Conservation (phyloP, 345 rosid genomes). For the Limnanthes douglasii region DNA sequence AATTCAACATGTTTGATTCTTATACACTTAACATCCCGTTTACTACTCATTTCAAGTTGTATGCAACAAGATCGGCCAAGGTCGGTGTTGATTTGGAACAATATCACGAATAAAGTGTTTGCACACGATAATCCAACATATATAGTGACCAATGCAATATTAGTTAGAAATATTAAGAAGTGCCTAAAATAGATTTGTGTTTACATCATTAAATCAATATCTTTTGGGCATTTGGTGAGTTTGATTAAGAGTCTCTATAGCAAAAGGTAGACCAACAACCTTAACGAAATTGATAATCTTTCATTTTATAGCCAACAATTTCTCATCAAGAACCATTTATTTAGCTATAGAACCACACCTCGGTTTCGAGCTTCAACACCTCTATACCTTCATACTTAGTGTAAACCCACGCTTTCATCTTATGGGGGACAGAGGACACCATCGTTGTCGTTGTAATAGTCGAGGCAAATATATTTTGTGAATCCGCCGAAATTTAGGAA, state of each 20-base stretch:
- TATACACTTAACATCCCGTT: too few species aligned
- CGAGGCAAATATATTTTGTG: conserved; percentile 37
- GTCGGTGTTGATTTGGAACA: too few species aligned
- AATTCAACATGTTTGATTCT: too few species aligned
- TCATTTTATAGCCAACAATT: conserved; percentile 63
- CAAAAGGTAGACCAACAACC: conserved; percentile 88
- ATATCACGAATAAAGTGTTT: too few species aligned
- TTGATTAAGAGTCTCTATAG: conserved; percentile 68
- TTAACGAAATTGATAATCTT: conserved; percentile 60
- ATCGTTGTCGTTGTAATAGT: conserved; percentile 18
- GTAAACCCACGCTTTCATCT: conserved; percentile 86
- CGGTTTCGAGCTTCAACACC: conserved; percentile 60
- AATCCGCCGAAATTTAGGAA: conserved; percentile 38
- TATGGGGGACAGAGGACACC: conserved; percentile 25
- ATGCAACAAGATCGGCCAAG: too few species aligned
- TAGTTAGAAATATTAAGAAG: too few species aligned
- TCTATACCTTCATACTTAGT: conserved; percentile 72
- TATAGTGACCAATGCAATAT: too few species aligned
- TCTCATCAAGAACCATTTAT: conserved; percentile 81
- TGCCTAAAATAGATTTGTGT: too few species aligned
- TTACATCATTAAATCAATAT: too few species aligned
- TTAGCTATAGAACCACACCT: conserved; percentile 75
- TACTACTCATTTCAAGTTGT: too few species aligned
- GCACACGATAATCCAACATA: too few species aligned
- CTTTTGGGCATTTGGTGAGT: too few species aligned